Conservation (phyloP, 495 filamentous ascomycete genomes). For the Annulohypoxylon maeteangense region DNA sequence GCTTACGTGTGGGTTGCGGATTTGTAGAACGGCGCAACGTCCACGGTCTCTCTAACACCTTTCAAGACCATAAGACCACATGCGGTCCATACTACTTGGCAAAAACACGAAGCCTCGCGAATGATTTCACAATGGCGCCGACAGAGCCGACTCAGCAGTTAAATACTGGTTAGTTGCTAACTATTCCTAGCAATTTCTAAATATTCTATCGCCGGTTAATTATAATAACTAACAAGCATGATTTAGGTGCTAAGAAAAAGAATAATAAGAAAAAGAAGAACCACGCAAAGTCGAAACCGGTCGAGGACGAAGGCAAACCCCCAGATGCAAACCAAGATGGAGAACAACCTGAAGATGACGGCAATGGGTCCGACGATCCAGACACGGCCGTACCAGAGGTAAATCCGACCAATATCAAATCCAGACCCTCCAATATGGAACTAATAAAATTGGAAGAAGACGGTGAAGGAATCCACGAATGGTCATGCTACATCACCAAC, state of each 20-base stretch:
- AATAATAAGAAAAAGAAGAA: constrained; percentile 78
- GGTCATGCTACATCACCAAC: constrained; percentile 38
- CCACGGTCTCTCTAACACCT: constrained; percentile 22
- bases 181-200: constrained; percentile 7
- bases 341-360: constrained; percentile 47
- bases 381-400: constrained; percentile 20
- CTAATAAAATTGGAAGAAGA: constrained; percentile 46
- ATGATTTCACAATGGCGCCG: constrained; percentile 47
- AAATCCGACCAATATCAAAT: constrained; percentile 15
- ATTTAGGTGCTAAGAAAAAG: constrained; percentile 69
- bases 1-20: constrained; percentile 41
- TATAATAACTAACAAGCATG: constrained; percentile 32
- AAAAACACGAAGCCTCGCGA: constrained; percentile 24
- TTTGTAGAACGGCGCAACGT: constrained; percentile 37
- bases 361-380: constrained; percentile 48
- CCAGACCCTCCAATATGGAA: neutral
- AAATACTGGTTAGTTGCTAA: constrained; percentile 41
- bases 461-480: constrained; percentile 38
- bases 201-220: constrained; percentile 1
- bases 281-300: constrained; percentile 53
- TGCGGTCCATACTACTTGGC: constrained; percentile 14
- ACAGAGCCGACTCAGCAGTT: constrained; percentile 46
- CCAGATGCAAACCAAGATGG: constrained; percentile 48
- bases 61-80: constrained; percentile 2
- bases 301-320: constrained; percentile 52